These are phyloP conservation scores for Neofusicoccum kwambonambiense DNA, from an alignment of 2,329 filamentous ascomycete genomes.

Conservation along the genomic window DNA sequence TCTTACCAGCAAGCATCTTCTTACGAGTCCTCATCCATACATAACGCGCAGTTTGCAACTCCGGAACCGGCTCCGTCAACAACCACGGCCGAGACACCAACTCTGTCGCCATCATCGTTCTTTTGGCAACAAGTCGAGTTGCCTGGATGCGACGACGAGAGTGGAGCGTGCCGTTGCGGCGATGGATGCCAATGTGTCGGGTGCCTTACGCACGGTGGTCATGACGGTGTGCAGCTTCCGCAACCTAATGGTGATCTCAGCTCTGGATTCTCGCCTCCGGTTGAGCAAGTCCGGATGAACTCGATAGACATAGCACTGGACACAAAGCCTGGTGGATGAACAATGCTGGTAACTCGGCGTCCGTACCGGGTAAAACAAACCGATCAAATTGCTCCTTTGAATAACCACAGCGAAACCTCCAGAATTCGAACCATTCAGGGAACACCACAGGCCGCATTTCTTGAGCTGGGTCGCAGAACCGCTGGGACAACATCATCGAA, in stretches of 20 bases:
- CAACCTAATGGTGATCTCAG: neutral
- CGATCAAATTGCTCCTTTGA: too few relatives aligned
- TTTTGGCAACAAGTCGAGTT: slow-evolving; percentile 38
- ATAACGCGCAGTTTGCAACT: neutral
- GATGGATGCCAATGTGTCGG: slow-evolving; percentile 54
- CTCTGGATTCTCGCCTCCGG: neutral
- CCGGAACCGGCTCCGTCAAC: slow-evolving; percentile 11
- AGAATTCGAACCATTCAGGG: too few relatives aligned
- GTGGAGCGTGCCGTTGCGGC: slow-evolving; percentile 53
- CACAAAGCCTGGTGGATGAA: neutral
- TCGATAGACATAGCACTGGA: slow-evolving; percentile 2
- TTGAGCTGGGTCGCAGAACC: too few relatives aligned
- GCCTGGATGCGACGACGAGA: slow-evolving; percentile 47
- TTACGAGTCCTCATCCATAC: neutral
- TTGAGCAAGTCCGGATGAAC: neutral
- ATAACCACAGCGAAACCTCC: too few relatives aligned
- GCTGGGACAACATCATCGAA: too few relatives aligned
- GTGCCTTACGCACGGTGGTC: slow-evolving; percentile 53
- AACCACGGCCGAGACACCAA: slow-evolving; percentile 21
- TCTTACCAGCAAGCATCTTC: neutral
- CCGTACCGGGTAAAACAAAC: too few relatives aligned
- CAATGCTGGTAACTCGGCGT: neutral
- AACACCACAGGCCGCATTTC: too few relatives aligned
- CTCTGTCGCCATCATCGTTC: slow-evolving; percentile 38
- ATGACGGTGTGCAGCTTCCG: slow-evolving; percentile 43